A percentile compares a stretch with the other conserved stretches of the same genome.
Conservation (phyloP, 1,139 yeast genomes). For the Geotrichum europaeum region DNA sequence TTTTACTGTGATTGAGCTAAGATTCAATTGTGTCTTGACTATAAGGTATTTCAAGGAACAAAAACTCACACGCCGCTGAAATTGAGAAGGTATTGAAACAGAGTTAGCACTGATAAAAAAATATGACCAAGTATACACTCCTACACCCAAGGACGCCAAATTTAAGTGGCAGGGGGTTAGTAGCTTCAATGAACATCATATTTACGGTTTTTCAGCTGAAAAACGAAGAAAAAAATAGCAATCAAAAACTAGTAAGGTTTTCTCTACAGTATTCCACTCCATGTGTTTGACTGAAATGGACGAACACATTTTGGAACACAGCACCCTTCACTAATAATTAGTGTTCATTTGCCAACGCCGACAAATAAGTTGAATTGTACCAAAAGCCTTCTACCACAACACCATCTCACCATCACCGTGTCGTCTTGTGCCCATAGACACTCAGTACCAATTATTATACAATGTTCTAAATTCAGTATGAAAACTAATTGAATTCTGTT, state of each 20-base stretch:
- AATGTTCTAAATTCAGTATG: not conserved
- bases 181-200: not conserved
- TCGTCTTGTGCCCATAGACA: not conserved
- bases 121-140: not conserved
- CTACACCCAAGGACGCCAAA: not conserved
- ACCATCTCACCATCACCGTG: not conserved
- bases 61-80: too few relatives aligned
- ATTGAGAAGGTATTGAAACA: too few relatives aligned
- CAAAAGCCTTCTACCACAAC: not conserved
- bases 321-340: not conserved
- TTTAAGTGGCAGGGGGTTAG: not conserved
- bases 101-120: not conserved
- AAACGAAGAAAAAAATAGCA: not conserved
- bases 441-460: not conserved
- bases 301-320: not conserved
- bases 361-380: not conserved
- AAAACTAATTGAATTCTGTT: not conserved
- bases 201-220: not conserved
- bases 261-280: not conserved
- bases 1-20: too few relatives aligned
- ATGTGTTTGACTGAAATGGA: not conserved
- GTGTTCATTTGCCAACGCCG: not conserved
- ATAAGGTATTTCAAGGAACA: too few relatives aligned
- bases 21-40: too few relatives aligned
- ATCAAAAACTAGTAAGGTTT: not conserved